Conservation (phyloP, 2,329 filamentous ascomycete species). For the Clarireedia homoeocarpa region DNA sequence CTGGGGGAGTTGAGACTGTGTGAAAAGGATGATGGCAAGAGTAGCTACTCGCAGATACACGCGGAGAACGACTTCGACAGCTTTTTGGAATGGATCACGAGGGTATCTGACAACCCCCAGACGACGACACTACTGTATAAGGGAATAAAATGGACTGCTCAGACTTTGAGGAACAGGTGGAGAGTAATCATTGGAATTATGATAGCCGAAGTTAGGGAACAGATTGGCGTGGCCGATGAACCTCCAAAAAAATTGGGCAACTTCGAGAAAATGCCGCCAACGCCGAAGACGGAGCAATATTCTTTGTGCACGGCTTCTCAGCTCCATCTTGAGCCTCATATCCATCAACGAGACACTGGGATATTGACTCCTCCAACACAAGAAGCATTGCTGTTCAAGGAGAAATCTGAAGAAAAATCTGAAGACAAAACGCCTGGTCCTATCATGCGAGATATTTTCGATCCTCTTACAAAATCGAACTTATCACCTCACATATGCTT, state of each 20-base stretch:
- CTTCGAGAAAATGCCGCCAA: conserved; percentile 6
- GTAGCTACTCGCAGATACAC: neutral
- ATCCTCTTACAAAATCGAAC: conserved; percentile 7
- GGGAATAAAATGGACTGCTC: conserved; percentile 17
- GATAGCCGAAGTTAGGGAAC: neutral
- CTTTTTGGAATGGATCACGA: conserved; percentile 1
- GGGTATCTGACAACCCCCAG: neutral
- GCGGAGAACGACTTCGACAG: neutral
- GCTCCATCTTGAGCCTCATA: neutral
- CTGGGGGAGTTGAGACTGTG: conserved; percentile 3
- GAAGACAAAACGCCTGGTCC: conserved; percentile 2
- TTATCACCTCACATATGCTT: conserved; percentile 22
- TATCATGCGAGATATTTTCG: conserved; percentile 21
- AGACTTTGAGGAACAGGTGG: conserved; percentile 19
- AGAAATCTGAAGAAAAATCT: neutral
- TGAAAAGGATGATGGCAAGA: neutral
- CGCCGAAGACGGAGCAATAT: neutral
- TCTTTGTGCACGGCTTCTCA: neutral
- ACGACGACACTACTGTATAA: conserved; percentile 6
- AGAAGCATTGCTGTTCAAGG: neutral
- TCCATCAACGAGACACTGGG: neutral
- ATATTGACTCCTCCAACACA: conserved; percentile 1
- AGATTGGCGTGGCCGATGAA: neutral
- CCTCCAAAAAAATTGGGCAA: conserved; percentile 8
- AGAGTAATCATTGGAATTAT: conserved; percentile 16